Evolutionary conservation across 2,329 filamentous ascomycete species (phyloP), one percentile per base, ranked within the genome.

Genomic region (Aspergillus nomiae): DNA sequence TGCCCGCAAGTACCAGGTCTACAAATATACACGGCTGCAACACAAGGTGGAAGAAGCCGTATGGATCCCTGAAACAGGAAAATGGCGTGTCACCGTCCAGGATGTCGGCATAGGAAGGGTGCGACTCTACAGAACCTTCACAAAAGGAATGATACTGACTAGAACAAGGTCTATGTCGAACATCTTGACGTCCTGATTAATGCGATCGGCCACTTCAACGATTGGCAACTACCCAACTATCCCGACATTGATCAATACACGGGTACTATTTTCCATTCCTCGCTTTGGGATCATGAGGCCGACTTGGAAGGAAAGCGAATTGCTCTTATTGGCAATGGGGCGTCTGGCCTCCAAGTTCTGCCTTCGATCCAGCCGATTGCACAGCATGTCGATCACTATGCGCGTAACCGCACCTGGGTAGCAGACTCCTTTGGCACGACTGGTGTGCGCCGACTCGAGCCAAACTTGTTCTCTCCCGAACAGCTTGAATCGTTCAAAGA

Each of bases 341-440:
- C 87, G 5, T 86, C 83, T 7, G 87, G 86, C 0, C 83, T 89
- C 30, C 87, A 89, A 38, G 74, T 78, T 1, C 69, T 81, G 11
- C 78, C 79, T 0, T 76, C 75, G 1, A 73, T 81, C 48, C 78
- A 81, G 58, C 76, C 74, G 8, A 67, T 77, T 7, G 78, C 75
- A 10, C 66, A 66, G 1, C 84, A 80, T 2, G 77, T 91, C 0
- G 87, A 90, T 65, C 87, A 90, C 73, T 91, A 90, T 66, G 87
- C 84, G 1, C 81, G 89, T 11, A 88, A 85, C 67, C 84, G 81
- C 36, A 91, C 89, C 0, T 92, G 89, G 89, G 86, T 91, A 32
- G 86, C 89, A 0, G 82, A 85, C 1, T 86, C 86, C 0, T 89
- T 87, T 75, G 85, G 85, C 81, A 85, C 38, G 78, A 85, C 63